Base-by-base conservation (phyloP, 2,329 filamentous ascomycete species). In the Elsinoe ampelina region DNA sequence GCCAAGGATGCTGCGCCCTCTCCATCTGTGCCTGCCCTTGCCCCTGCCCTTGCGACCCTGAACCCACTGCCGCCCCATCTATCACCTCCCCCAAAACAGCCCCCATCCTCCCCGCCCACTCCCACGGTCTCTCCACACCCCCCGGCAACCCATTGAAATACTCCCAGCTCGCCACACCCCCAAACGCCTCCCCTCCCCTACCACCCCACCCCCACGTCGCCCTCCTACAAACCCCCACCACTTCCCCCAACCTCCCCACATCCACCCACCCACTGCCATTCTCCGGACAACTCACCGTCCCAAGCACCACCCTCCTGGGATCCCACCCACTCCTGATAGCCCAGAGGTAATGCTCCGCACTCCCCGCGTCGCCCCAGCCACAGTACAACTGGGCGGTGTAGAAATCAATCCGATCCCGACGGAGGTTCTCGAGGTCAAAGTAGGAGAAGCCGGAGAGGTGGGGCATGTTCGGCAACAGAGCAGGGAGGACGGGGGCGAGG, bases 381-480 rank as follows among this genome's bases (percentile, higher is more conserved):
- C 87, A 93, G 76, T 96, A 96, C 71, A 95, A 95, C 67, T 96
- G 91, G 5, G 85, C 79, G 67, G 95, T 95, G 70, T 95, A 95
- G 82, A 89, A 96, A 2, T 79, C 77, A 26, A 95, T 86, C 42
- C 85, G 78, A 13, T 70, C 71, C 0, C 85, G 84, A 5, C 81
- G 77, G 69, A 81, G 77, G 10, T 78, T 76, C 67, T 95, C 89
- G 2, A 96, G 78, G 10, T 83, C 76, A 43, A 82, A 77, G 70
- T 95, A 95, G 67, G 83, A 80, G 70, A 95, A 95, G 0, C 90
- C 91, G 58, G 85, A 90, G 2, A 95, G 77, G 67, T 89, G 87
- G 2, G 73, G 74, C 54, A 67, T 64, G 0, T 72, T 65, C 0
- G 73, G 73, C 10, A 89, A 72, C 38, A 92, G 73, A 0, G 88